Evolutionary conservation across 2,329 filamentous ascomycete species (phyloP).

Genomic region (Karstenula rhodostoma): DNA sequence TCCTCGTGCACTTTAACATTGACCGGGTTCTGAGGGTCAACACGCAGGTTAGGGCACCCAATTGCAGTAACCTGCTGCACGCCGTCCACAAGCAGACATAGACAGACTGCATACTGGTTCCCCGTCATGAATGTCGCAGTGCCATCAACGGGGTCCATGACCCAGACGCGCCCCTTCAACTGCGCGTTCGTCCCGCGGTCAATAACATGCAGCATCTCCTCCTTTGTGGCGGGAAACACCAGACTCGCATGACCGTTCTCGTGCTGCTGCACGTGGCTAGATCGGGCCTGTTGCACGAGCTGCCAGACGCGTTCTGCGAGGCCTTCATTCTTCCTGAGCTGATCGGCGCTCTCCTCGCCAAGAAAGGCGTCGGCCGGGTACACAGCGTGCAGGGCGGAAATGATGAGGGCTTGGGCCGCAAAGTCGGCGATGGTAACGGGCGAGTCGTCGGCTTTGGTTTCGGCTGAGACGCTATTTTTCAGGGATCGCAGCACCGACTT

Average conservation of each 20-base stretch:
- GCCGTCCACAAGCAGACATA: conserved; percentile 66
- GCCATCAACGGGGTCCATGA: conserved; percentile 71
- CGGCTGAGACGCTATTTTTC: conserved; percentile 55
- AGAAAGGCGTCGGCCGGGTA: conserved; percentile 67
- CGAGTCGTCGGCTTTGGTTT: conserved; percentile 66
- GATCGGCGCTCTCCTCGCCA: conserved; percentile 67
- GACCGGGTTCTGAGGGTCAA: conserved; percentile 35
- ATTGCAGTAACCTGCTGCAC: conserved; percentile 66
- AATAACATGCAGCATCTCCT: conserved; percentile 69
- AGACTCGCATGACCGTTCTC: conserved; percentile 19
- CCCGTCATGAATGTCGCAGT: conserved; percentile 68
- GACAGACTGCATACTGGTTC: conserved; percentile 69
- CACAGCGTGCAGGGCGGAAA: conserved; percentile 61
- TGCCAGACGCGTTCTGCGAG: conserved; percentile 65
- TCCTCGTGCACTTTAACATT: conserved; percentile 44
- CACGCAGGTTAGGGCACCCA: conserved; percentile 68
- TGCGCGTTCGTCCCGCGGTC: conserved; percentile 63
- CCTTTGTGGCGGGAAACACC: conserved; percentile 53
- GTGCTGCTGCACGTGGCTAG: conserved; percentile 31
- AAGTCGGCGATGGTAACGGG: conserved; percentile 72
- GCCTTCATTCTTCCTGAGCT: conserved; percentile 58
- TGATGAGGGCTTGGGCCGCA: conserved; percentile 69
- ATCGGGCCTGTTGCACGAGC: conserved; percentile 54
- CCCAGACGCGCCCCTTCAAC: conserved; percentile 61
- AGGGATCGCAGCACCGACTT: conserved; percentile 60